Conservation (phyloP, 768 basidiomycete species). For the Boletus subcaerulescens region DNA sequence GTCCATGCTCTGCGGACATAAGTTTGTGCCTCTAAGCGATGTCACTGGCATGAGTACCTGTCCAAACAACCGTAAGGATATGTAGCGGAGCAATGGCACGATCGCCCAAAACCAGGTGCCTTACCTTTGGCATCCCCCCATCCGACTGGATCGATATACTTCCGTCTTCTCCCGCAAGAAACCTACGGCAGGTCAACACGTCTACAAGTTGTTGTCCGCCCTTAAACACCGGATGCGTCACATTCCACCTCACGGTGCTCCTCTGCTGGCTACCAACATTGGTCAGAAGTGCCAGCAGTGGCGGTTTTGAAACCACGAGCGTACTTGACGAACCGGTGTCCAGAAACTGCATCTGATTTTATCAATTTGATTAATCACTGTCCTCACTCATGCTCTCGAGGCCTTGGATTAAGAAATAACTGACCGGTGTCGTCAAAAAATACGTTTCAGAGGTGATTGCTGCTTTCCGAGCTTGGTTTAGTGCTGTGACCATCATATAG, state of each 20-base stretch:
- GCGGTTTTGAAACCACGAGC: conserved; percentile 52
- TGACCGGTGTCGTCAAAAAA: conserved; percentile 48
- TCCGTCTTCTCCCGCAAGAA: conserved; percentile 39
- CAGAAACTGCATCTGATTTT: conserved; percentile 45
- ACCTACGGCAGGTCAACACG: conserved; percentile 45
- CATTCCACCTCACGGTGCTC: conserved; percentile 38
- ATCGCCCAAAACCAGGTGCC: neutral
- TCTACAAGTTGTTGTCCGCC: conserved; percentile 47
- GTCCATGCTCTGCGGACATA: conserved; percentile 18
- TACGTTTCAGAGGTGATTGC: conserved; percentile 41
- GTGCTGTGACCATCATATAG: conserved; percentile 40
- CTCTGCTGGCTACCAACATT: conserved; percentile 46
- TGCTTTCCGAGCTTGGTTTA: conserved; percentile 54
- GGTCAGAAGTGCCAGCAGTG: conserved; percentile 54
- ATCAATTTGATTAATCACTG: neutral
- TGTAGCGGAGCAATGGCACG: neutral
- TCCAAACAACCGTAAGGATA: neutral
- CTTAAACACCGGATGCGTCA: conserved; percentile 40
- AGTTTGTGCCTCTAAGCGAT: conserved; percentile 20
- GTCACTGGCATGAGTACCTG: conserved; percentile 37
- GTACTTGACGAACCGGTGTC: conserved; percentile 36
- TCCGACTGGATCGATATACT: conserved; percentile 38
- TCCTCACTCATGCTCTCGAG: neutral
- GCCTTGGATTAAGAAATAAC: conserved; percentile 4
- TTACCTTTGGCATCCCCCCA: conserved; percentile 47